Evolutionary conservation across 352 stramenopile genomes (phyloP), one percentile per base, ranked within the genome.

Genomic region (Globisporangium megalacanthum): DNA sequence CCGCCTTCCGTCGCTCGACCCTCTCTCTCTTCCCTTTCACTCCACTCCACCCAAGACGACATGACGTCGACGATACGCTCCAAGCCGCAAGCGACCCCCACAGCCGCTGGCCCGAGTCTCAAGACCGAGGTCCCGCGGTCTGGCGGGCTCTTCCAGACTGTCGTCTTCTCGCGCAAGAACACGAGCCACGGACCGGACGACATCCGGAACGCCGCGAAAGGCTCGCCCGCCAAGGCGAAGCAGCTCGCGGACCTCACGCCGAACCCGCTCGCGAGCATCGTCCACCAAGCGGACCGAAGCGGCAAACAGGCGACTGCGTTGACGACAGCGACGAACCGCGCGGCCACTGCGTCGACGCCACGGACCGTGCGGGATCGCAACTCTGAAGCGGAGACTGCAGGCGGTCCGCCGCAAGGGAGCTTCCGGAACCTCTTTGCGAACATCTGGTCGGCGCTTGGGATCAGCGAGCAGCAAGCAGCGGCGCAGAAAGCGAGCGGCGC

Each of bases 371-470:
- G 9, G 70, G 69, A 20, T 72, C 65, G 10, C 52, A 58, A 6
- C 45, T 45, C 11, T 48, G 25, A 4, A 45, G 49, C 6, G 67
- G 71, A 29, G 25, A 29, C 25, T 29, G 25, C 25, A 29, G 25
- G 25, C 25, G 25, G 25, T 29, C 25, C 25, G 25, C 25, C 25
- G 31, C 74, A 79, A 57, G 76, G 70, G 10, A 86, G 70, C 56
- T 80, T 87, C 56, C 67, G 76, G 37, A 83, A 83, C 51, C 57
- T 92, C 10, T 82, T 90, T 58, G 61, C 79, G 19, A 88, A 87
- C 49, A 79, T 92, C 63, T 86, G 74, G 62, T 85, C 74, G 29
- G 74, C 72, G 37, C 58, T 89, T 0, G 76, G 76, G 4, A 71
- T 88, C 61, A 79, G 64, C 31, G 82, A 89, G 54, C 75, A 89